phyloP scores from a whole-genome alignment of 1,284 basidiomycete genomes.

The Ustilago tritici region DNA sequence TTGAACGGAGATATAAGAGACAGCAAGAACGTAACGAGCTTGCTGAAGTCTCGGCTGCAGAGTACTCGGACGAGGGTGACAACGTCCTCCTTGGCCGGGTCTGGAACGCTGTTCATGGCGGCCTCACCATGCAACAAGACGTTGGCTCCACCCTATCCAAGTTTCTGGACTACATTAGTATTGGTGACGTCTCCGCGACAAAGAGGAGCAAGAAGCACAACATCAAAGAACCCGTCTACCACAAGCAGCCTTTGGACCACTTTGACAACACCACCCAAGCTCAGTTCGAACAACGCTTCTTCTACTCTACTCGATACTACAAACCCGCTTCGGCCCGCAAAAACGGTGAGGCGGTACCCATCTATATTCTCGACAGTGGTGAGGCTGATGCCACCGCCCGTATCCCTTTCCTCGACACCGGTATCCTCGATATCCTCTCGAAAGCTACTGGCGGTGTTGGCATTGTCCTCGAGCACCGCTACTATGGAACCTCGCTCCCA shows the following conservation, averaged over 20 bases:
- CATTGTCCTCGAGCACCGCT: constrained; percentile 81
- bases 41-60: not conserved
- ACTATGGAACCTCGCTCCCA: constrained; percentile 80
- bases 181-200: not conserved
- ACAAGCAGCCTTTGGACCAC: constrained; percentile 87
- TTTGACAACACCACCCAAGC: constrained; percentile 64
- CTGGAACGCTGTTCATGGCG: constrained; percentile 15
- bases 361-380: constrained; percentile 69
- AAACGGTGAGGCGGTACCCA: constrained; percentile 71
- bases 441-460: constrained; percentile 83
- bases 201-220: constrained; percentile 27
- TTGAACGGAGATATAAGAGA: constrained; percentile 37
- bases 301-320: constrained; percentile 88
- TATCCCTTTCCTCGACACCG: constrained; percentile 70
- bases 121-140: constrained; percentile 27
- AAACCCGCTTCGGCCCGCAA: constrained; percentile 81
- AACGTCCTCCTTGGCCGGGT: constrained; percentile 14
- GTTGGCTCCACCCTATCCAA: constrained; percentile 20
- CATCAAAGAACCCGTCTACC: constrained; percentile 69
- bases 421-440: constrained; percentile 86
- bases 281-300: constrained; percentile 77
- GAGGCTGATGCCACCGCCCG: constrained; percentile 65
- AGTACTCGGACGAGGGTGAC: not conserved
- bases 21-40: constrained; percentile 18
- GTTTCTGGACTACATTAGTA: constrained; percentile 22